A percentile compares a stretch with the other conserved stretches of the same genome.
Evolutionary conservation across 768 basidiomycete species (phyloP).

Genomic region (Lentinula sp.): DNA sequence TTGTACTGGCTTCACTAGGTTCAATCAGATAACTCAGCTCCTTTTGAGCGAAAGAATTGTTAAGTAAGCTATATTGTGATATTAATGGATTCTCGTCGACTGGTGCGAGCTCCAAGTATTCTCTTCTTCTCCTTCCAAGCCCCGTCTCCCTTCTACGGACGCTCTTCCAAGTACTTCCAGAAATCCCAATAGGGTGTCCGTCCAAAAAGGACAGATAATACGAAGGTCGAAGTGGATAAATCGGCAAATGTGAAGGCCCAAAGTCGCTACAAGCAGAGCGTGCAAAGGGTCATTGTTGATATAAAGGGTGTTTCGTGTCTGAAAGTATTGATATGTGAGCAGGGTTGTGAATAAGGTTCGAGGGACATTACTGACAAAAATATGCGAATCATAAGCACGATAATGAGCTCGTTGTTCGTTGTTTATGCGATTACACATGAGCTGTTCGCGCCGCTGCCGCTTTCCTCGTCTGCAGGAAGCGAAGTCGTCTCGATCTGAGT

Average conservation of each 20-base stretch:
- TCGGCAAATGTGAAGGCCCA: not conserved
- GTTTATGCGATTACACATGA: not conserved
- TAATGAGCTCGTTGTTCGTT: not conserved
- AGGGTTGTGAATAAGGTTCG: not conserved
- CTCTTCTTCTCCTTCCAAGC: not conserved
- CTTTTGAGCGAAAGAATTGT: not conserved
- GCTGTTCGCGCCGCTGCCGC: not conserved
- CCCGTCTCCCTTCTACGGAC: not conserved
- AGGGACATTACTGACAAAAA: not conserved
- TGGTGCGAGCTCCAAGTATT: not conserved
- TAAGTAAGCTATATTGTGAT: not conserved
- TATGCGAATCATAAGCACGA: not conserved
- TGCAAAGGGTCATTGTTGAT: not conserved
- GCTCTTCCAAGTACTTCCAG: not conserved
- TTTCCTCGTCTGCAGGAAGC: not conserved
- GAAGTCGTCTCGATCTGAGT: not conserved
- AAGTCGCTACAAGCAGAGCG: not conserved
- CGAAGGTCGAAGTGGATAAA: conserved; percentile 3
- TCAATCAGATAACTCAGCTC: not conserved
- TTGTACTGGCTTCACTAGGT: too few species aligned
- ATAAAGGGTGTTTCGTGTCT: not conserved
- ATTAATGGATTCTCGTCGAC: not conserved
- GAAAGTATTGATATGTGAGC: not conserved
- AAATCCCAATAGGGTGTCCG: not conserved
- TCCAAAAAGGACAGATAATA: not conserved